A percentile compares a stretch with the other conserved stretches of the same genome.
Conservation (phyloP, 495 filamentous ascomycete genomes). For the Umbilicaria muhlenbergii region DNA sequence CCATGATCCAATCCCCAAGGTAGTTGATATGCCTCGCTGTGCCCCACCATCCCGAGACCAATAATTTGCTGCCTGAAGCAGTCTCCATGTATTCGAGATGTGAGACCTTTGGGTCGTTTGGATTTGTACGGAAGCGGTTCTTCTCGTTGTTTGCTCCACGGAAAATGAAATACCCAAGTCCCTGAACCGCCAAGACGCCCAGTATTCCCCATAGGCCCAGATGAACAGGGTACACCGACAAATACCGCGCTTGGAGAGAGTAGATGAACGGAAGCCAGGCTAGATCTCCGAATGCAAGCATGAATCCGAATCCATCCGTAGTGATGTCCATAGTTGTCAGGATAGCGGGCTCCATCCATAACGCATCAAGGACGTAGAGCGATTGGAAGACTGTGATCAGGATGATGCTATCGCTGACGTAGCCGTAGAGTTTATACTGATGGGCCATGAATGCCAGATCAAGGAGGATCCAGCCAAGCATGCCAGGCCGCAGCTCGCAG, state of each 20-base stretch:
- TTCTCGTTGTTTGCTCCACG: slow-evolving; percentile 84
- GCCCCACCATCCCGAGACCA: slow-evolving; percentile 93
- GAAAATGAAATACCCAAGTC: slow-evolving; percentile 74
- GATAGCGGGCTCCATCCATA: slow-evolving; percentile 84
- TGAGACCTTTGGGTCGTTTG: slow-evolving; percentile 61
- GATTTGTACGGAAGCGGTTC: slow-evolving; percentile 82
- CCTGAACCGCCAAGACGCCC: slow-evolving; percentile 47
- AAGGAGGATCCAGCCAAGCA: slow-evolving; percentile 79
- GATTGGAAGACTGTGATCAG: slow-evolving; percentile 66
- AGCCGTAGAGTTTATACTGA: slow-evolving; percentile 73
- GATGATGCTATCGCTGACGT: slow-evolving; percentile 74
- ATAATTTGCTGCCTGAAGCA: slow-evolving; percentile 59
- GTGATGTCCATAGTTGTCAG: slow-evolving; percentile 95
- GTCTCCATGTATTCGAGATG: slow-evolving; percentile 84
- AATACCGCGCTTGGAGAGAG: slow-evolving; percentile 73
- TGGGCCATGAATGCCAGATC: slow-evolving; percentile 75
- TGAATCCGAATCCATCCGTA: slow-evolving; percentile 88
- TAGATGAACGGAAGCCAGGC: slow-evolving; percentile 91
- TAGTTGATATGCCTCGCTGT: slow-evolving; percentile 90
- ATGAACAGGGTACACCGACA: slow-evolving; percentile 63
- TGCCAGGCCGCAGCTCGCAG: slow-evolving; percentile 79
- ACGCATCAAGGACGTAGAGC: slow-evolving; percentile 70
- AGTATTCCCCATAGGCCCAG: slow-evolving; percentile 51
- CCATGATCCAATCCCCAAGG: slow-evolving; percentile 90
- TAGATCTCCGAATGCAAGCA: slow-evolving; percentile 91